phyloP scores from a whole-genome alignment of 2,329 filamentous ascomycete species.

The Alternaria postmessia region DNA sequence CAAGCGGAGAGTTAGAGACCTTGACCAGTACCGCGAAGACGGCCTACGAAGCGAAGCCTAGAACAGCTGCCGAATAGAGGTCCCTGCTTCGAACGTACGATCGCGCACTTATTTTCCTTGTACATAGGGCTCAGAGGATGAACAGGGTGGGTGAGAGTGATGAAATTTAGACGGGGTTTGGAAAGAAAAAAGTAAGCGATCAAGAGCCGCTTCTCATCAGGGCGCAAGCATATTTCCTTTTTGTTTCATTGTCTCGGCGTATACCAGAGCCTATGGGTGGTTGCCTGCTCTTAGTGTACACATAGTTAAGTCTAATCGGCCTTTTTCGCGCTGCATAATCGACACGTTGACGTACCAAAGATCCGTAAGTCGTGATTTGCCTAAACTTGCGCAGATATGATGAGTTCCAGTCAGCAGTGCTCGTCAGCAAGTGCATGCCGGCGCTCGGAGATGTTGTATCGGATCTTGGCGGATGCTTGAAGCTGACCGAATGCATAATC shows the following conservation, averaged over 20 bases:
- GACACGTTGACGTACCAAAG: background rate
- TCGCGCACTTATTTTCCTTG: background rate
- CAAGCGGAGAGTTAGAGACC: conserved; percentile 66
- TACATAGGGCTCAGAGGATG: background rate
- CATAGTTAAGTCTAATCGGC: background rate
- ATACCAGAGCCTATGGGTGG: conserved; percentile 1
- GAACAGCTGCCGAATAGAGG: background rate
- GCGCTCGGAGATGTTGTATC: background rate
- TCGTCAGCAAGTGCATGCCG: background rate
- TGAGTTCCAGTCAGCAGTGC: background rate
- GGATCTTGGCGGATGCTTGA: conserved; percentile 3
- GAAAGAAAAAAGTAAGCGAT: background rate
- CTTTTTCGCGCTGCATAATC: background rate
- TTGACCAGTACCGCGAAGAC: conserved; percentile 65
- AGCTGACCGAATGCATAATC: background rate
- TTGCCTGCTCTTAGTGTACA: background rate
- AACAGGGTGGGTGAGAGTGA: background rate
- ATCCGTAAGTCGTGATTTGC: background rate
- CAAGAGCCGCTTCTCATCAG: background rate
- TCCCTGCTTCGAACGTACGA: background rate
- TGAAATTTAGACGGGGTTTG: background rate
- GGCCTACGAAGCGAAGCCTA: conserved; percentile 45
- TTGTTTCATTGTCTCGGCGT: background rate
- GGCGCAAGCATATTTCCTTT: background rate
- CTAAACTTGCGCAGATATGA: too few species aligned